Evolutionary conservation across 2,329 filamentous ascomycete species (phyloP).

Genomic region (Xylaria arbuscula): DNA sequence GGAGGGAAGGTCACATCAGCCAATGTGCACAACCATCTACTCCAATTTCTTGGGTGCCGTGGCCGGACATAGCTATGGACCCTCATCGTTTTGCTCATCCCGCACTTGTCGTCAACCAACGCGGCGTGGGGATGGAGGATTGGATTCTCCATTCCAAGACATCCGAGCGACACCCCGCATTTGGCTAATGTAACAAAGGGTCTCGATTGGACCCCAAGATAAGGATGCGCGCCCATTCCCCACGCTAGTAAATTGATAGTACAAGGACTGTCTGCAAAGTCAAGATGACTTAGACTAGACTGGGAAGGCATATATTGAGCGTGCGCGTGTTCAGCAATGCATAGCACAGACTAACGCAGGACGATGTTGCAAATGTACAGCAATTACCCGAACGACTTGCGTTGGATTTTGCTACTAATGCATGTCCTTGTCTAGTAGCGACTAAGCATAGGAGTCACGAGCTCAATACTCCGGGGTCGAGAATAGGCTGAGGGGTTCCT

Average conservation of each 20-base stretch:
- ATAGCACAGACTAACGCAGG: conserved; percentile 11
- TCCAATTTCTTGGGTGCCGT: conserved; percentile 24
- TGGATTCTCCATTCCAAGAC: conserved; percentile 28
- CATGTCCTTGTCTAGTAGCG: conserved; percentile 51
- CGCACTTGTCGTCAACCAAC: conserved; percentile 4
- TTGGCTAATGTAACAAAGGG: conserved; percentile 38
- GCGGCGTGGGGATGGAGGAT: conserved; percentile 12
- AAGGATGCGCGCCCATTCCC: conserved; percentile 26
- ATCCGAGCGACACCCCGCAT: conserved; percentile 43
- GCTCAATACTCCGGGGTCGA: conserved; percentile 71
- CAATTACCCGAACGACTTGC: conserved; percentile 2
- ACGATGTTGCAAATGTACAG: conserved; percentile 20
- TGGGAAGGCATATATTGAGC: conserved; percentile 28
- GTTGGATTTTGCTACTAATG: conserved; percentile 5
- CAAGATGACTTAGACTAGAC: conserved; percentile 29
- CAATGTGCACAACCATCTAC: conserved; percentile 22
- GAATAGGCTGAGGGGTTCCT: conserved; percentile 66
- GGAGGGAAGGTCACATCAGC: conserved; percentile 12
- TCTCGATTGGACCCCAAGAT: conserved; percentile 36
- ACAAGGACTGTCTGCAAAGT: conserved; percentile 24
- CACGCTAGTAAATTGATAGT: conserved; percentile 15
- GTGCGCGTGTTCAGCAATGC: conserved; percentile 13
- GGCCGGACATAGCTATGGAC: conserved; percentile 1
- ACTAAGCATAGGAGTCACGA: conserved; percentile 69
- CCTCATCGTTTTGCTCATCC: conserved; percentile 13